These are phyloP conservation scores for Dioszegia aurantiaca DNA, from an alignment of 768 basidiomycete species.

Conservation along the genomic window DNA sequence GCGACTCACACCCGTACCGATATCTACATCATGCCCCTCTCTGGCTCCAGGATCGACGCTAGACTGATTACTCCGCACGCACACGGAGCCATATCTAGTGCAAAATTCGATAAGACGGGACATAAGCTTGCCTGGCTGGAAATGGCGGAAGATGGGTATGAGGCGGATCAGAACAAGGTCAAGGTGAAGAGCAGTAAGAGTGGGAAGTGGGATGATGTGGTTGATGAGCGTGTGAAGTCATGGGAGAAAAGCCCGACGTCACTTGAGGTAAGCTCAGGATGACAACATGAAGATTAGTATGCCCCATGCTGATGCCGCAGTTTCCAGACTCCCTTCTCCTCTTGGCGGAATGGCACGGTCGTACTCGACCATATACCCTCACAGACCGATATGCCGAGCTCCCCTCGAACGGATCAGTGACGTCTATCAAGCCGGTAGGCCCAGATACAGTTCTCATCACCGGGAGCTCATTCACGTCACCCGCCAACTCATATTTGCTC, in stretches of 20 bases:
- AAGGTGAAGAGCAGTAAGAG: slow-evolving; percentile 69
- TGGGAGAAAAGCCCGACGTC: slow-evolving; percentile 76
- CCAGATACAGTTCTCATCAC: slow-evolving; percentile 68
- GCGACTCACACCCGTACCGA: slow-evolving; percentile 89
- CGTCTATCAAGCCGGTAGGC: slow-evolving; percentile 60
- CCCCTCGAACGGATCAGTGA: slow-evolving; percentile 39
- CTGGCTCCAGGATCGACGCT: slow-evolving; percentile 55
- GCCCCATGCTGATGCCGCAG: slow-evolving; percentile 44
- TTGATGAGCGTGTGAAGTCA: slow-evolving; percentile 60
- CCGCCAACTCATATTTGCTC: slow-evolving; percentile 74
- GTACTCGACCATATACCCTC: slow-evolving; percentile 43
- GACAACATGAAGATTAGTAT: slow-evolving; percentile 62
- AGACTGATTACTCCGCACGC: slow-evolving; percentile 74
- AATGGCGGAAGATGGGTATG: slow-evolving; percentile 81
- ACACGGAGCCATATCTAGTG: slow-evolving; percentile 77
- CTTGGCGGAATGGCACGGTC: slow-evolving; percentile 10
- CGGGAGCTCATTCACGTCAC: slow-evolving; percentile 69
- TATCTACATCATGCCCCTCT: slow-evolving; percentile 54
- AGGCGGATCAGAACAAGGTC: slow-evolving; percentile 71
- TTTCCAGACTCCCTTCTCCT: slow-evolving; percentile 5
- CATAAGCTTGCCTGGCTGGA: slow-evolving; percentile 83
- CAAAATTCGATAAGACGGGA: slow-evolving; percentile 66
- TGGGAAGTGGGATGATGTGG: slow-evolving; percentile 64
- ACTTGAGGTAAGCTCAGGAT: slow-evolving; percentile 55
- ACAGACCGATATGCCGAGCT: slow-evolving; percentile 70